Conservation (phyloP, 805 yeast genomes). For the Candida yuanshanica region DNA sequence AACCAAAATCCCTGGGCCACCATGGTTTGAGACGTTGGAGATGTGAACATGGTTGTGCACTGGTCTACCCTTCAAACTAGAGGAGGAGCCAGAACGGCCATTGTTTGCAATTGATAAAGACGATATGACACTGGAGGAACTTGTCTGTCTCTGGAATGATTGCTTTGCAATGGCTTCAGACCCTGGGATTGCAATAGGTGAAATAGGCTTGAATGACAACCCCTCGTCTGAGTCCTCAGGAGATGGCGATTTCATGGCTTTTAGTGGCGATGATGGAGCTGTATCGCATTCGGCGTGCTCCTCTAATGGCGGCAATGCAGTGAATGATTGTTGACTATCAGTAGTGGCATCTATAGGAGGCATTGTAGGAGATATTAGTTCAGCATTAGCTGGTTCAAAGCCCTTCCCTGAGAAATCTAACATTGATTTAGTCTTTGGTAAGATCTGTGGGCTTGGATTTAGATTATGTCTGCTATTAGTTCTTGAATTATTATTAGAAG, state of each 20-base stretch:
- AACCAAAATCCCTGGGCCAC: background rate
- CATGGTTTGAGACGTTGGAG: constrained; percentile 10
- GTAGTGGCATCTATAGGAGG: background rate
- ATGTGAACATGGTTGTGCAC: constrained; percentile 24
- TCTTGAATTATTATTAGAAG: background rate
- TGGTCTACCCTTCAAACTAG: constrained; percentile 10
- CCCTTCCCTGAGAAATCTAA: too few species aligned
- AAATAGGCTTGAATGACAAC: background rate
- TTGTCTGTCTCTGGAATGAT: constrained; percentile 10
- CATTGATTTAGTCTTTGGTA: constrained; percentile 21
- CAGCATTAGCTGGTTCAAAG: too few species aligned
- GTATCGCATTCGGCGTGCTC: constrained; percentile 11
- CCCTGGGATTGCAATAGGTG: background rate
- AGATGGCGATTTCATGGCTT: background rate
- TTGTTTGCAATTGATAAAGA: constrained; percentile 7
- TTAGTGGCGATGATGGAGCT: background rate
- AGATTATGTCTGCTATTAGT: background rate
- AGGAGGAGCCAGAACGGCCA: constrained; percentile 1
- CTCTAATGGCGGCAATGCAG: constrained; percentile 10
- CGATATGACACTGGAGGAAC: constrained; percentile 16
- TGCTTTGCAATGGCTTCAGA: background rate
- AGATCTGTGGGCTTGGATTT: constrained; percentile 7
- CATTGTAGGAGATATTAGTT: too few species aligned
- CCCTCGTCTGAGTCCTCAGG: background rate
- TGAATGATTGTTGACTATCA: background rate